A percentile compares a stretch with the other conserved stretches of the same genome.
phyloP scores from a whole-genome alignment of 805 yeast species.

The Cyberlindnera maclurae region DNA sequence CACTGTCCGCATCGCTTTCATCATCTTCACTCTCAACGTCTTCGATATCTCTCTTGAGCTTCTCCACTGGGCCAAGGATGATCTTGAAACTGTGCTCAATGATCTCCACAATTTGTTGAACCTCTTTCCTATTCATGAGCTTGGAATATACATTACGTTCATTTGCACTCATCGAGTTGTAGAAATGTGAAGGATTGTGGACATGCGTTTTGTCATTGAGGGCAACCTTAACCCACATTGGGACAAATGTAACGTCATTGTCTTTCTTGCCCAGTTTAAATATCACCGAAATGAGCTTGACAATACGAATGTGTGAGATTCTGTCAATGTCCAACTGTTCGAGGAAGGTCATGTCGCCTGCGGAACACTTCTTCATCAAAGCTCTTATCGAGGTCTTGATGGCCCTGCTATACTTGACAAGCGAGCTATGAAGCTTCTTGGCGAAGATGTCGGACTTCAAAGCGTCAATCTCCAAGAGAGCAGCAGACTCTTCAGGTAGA shows the following conservation, averaged over 20 bases:
- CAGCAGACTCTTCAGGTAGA: conserved; percentile 36
- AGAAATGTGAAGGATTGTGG: conserved; percentile 41
- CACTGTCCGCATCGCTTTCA: conserved; percentile 19
- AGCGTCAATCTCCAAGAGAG: conserved; percentile 35
- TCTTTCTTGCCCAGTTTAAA: conserved; percentile 13
- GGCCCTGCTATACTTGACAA: conserved; percentile 34
- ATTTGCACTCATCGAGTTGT: conserved; percentile 28
- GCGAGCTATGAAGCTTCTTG: conserved; percentile 42
- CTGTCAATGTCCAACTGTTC: conserved; percentile 21
- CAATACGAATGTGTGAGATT: conserved; percentile 18
- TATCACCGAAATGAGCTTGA: conserved; percentile 13
- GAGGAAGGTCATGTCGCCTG: conserved; percentile 13
- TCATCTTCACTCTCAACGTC: conserved; percentile 18
- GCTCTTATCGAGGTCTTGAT: conserved; percentile 25
- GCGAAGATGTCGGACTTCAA: conserved; percentile 39
- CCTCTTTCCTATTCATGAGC: conserved; percentile 38
- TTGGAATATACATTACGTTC: conserved; percentile 28
- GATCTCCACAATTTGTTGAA: conserved; percentile 38
- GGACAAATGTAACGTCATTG: conserved; percentile 14
- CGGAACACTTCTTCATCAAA: conserved; percentile 7
- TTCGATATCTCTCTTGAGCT: conserved; percentile 16
- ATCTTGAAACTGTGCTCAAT: conserved; percentile 34
- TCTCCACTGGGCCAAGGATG: conserved; percentile 24
- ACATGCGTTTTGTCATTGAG: conserved; percentile 24
- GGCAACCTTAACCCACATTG: conserved; percentile 20